phyloP scores from a whole-genome alignment of 345 rosid species.

The Populus ilicifolia region DNA sequence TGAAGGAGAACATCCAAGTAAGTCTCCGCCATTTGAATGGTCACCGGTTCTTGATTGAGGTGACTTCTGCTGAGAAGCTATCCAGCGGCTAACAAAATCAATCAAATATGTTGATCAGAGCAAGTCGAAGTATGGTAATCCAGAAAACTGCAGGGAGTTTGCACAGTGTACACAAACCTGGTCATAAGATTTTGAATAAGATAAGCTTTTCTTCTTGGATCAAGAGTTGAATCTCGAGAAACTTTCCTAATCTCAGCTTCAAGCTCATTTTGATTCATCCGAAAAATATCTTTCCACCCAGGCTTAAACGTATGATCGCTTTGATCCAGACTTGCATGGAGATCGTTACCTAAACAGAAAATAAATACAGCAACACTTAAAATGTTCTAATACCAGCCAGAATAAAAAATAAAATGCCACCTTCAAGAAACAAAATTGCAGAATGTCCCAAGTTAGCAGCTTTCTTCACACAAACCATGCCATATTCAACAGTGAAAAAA shows the following conservation, averaged over 20 bases:
- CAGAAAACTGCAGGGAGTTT: not conserved
- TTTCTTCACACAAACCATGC: not conserved
- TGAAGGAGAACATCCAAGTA: constrained; percentile 56
- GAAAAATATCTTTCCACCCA: constrained; percentile 63
- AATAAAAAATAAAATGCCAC: not conserved
- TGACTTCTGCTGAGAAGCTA: constrained; percentile 61
- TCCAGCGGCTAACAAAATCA: constrained; percentile 56
- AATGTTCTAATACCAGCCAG: not conserved
- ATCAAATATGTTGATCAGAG: constrained; percentile 6
- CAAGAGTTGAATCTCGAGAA: constrained; percentile 73
- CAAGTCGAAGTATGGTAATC: constrained; percentile 9
- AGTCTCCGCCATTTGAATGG: constrained; percentile 47
- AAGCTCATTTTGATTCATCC: constrained; percentile 72
- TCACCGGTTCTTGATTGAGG: constrained; percentile 41
- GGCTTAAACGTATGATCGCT: constrained; percentile 52
- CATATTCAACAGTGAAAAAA: not conserved
- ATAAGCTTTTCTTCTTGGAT: constrained; percentile 68
- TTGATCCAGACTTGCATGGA: constrained; percentile 41
- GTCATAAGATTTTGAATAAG: constrained; percentile 75
- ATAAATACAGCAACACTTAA: constrained; percentile 2
- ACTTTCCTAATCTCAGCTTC: constrained; percentile 64
- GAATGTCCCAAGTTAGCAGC: constrained; percentile 9
- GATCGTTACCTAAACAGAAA: constrained; percentile 34
- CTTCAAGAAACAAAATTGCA: constrained; percentile 7
- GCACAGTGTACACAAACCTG: constrained; percentile 39